Evolutionary conservation across 1,284 basidiomycete genomes (phyloP).

Genomic region (Cerrena zonata): DNA sequence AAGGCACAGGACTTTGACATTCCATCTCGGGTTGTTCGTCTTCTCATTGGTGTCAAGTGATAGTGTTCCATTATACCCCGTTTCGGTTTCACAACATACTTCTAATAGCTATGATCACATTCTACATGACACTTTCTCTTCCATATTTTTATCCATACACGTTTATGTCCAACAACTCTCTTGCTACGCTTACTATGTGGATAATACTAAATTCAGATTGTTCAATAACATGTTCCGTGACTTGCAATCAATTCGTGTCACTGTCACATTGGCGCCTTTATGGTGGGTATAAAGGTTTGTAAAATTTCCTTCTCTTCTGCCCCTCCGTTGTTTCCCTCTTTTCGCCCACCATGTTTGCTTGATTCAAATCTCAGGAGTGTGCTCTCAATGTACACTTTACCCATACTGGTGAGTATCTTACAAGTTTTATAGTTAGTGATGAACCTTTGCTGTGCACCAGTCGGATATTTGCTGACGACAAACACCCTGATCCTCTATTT

Average conservation of each 20-base stretch:
- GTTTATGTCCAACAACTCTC: not conserved
- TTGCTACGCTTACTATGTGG: not conserved
- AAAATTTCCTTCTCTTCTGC: not conserved
- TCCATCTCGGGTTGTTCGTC: slow-evolving; percentile 53
- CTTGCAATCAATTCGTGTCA: not conserved
- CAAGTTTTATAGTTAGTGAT: slow-evolving; percentile 13
- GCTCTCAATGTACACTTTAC: too few species aligned
- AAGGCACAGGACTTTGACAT: slow-evolving; percentile 49
- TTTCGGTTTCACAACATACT: not conserved
- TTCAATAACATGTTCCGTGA: not conserved
- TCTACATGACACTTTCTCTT: not conserved
- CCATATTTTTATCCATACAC: not conserved
- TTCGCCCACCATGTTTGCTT: too few species aligned
- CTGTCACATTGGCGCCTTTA: not conserved
- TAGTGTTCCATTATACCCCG: not conserved
- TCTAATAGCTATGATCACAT: not conserved
- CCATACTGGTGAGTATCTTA: not conserved
- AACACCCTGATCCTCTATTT: slow-evolving; percentile 14
- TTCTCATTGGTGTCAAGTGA: slow-evolving; percentile 58
- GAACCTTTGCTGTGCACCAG: slow-evolving; percentile 28
- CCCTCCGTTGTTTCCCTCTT: not conserved
- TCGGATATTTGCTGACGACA: slow-evolving; percentile 14
- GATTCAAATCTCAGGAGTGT: too few species aligned
- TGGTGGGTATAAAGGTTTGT: not conserved
- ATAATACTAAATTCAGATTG: not conserved